These are phyloP conservation scores for Bromus sterilis DNA, from an alignment of 176 grass and related monocot genomes.

Conservation along the genomic window DNA sequence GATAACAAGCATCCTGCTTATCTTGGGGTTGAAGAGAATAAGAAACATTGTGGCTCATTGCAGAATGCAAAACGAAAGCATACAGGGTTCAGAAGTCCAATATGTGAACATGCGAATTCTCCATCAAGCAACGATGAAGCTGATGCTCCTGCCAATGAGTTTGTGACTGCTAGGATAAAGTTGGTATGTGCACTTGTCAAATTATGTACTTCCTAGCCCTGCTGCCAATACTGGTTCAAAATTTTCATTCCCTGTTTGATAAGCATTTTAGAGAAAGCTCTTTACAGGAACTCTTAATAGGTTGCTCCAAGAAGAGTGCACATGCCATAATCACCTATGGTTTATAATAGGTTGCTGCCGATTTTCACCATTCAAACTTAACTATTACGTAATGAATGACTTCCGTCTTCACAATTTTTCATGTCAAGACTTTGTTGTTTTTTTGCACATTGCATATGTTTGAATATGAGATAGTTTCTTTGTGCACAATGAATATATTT, in stretches of 20 bases:
- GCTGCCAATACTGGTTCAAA: not conserved
- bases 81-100: constrained; percentile 80
- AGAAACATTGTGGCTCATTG: constrained; percentile 31
- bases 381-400: not conserved
- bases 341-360: not conserved
- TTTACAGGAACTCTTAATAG: not conserved
- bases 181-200: constrained; percentile 44
- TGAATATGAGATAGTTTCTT: not conserved
- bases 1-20: constrained; percentile 30
- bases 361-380: not conserved
- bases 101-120: constrained; percentile 69
- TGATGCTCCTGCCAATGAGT: constrained; percentile 47
- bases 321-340: not conserved
- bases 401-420: not conserved
- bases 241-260: not conserved
- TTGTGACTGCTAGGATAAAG: constrained; percentile 82
- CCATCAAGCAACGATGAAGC: constrained; percentile 70
- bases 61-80: constrained; percentile 61
- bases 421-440: not conserved
- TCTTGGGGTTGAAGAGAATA: constrained; percentile 37
- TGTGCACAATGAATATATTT: too few relatives aligned
- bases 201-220: not conserved
- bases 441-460: not conserved
- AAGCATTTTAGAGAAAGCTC: constrained; percentile 7
- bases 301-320: not conserved